Base-by-base conservation (phyloP, 768 basidiomycete genomes). In the Pisolithus albus region DNA sequence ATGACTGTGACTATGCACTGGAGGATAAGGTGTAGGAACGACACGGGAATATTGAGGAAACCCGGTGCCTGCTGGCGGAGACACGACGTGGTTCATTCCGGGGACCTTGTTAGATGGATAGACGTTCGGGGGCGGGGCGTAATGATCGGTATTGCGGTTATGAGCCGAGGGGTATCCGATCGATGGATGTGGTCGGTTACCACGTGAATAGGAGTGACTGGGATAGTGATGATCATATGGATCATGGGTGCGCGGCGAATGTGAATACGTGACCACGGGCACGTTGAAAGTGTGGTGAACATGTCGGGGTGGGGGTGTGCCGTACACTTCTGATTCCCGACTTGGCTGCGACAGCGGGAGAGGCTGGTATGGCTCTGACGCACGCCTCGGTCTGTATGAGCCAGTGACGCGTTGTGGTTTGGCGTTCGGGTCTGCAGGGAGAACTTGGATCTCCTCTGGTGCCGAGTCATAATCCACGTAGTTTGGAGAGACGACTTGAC, bases 11-110 rank as follows among this genome's bases (percentile, higher is more conserved):
- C 21, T 67, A 9, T 30, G 68, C 11, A 63, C 67, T 10, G 72
- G 64, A n/a, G 75, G 71, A 52, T 71, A 74, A 4, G 75, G 73
- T 1, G 73, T 66, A 15, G 67, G 64, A 23, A 70, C 73, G 38
- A 73, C 70, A 44, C 70, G 71, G 5, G 72, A 70, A 56, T 76
- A 73, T 52, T 74, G 72, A 34, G 65, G 61, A 58, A 66, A 61
- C 13, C 58, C 61, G 55, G 56, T 64, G 51, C 60, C 65, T 53
- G 76, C 21, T 7, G 83, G 81, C 18, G 79, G 77, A n/a, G 84
- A 85, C 49, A 84, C 81, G 51, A 83, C 85, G 61, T 85, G 80
- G 3, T 79, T 78, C 71, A 86, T 79, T 4, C 81, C 81, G 50
- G 83, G 82, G 71, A 46, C 77, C 75, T 68, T 75, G 64, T 55